phyloP scores from a whole-genome alignment of 345 rosid genomes.

The Chamaenerion angustifolium region DNA sequence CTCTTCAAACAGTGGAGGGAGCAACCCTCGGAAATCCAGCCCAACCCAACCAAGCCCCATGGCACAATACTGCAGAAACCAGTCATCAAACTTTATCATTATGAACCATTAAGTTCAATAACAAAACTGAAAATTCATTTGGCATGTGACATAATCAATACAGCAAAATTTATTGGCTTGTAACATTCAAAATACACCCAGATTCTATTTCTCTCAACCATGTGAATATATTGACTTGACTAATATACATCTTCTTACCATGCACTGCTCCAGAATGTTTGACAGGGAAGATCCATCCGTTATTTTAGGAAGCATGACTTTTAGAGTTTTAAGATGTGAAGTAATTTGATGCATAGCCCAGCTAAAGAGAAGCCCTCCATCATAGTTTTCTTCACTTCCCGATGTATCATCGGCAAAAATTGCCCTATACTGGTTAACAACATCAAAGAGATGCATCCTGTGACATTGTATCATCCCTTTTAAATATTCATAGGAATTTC shows the following conservation, averaged over 20 bases:
- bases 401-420: slow-evolving; percentile 95
- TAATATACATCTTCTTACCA: slow-evolving; percentile 29
- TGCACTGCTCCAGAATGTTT: slow-evolving; percentile 90
- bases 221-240: no score
- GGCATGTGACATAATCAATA: slow-evolving; percentile 1
- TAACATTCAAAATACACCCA: no score
- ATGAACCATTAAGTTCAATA: background rate
- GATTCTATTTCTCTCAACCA: no score
- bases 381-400: slow-evolving; percentile 87
- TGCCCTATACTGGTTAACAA: slow-evolving; percentile 92
- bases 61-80: slow-evolving; percentile 62
- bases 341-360: slow-evolving; percentile 99
- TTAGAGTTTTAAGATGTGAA: slow-evolving; percentile 85
- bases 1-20: slow-evolving; percentile 89
- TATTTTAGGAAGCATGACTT: slow-evolving; percentile 88
- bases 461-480: slow-evolving; percentile 58
- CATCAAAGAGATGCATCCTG: slow-evolving; percentile 83
- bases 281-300: slow-evolving; percentile 91
- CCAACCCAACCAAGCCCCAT: slow-evolving; percentile 97
- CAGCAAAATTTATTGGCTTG: background rate
- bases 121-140: background rate
- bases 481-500: slow-evolving; percentile 75
- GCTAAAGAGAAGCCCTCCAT: slow-evolving; percentile 88
- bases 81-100: slow-evolving; percentile 4
- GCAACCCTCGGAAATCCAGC: slow-evolving; percentile 90